Conservation (phyloP, 1,284 basidiomycete species). For the Malassezia nana region DNA sequence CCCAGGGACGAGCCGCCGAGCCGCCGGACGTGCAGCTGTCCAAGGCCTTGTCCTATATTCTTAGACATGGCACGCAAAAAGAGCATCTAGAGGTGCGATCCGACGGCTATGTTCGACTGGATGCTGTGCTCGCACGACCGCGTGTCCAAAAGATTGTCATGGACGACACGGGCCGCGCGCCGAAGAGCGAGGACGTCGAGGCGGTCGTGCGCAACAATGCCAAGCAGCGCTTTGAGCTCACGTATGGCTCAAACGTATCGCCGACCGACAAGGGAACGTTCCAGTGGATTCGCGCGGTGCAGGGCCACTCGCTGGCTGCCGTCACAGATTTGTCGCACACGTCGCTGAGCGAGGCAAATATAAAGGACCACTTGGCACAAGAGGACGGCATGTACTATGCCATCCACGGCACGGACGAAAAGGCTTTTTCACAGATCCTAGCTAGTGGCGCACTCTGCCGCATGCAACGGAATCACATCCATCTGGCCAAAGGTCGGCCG, state of each 20-base stretch:
- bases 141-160: conserved; percentile 32
- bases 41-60: conserved; percentile 71
- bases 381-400: conserved; percentile 4
- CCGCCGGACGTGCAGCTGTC: conserved; percentile 53
- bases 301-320: conserved; percentile 68
- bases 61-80: conserved; percentile 70
- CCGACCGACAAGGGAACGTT: conserved; percentile 6
- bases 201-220: conserved; percentile 28
- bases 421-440: conserved; percentile 51
- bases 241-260: conserved; percentile 23
- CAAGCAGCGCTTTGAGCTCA: conserved; percentile 41
- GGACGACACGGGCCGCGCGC: conserved; percentile 15
- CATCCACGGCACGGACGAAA: conserved; percentile 37
- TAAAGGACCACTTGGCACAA: conserved; percentile 4
- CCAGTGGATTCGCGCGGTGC: conserved; percentile 69
- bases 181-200: conserved; percentile 24
- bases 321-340: conserved; percentile 24
- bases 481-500: conserved; percentile 61
- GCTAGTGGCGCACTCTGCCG: conserved; percentile 61
- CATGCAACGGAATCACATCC: conserved; percentile 78
- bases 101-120: conserved; percentile 69
- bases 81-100: conserved; percentile 63
- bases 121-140: conserved; percentile 50
- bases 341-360: conserved; percentile 21
- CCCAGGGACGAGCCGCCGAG: conserved; percentile 4